phyloP scores from a whole-genome alignment of 2,329 filamentous ascomycete genomes.

The Scleromitrula shiraiana region DNA sequence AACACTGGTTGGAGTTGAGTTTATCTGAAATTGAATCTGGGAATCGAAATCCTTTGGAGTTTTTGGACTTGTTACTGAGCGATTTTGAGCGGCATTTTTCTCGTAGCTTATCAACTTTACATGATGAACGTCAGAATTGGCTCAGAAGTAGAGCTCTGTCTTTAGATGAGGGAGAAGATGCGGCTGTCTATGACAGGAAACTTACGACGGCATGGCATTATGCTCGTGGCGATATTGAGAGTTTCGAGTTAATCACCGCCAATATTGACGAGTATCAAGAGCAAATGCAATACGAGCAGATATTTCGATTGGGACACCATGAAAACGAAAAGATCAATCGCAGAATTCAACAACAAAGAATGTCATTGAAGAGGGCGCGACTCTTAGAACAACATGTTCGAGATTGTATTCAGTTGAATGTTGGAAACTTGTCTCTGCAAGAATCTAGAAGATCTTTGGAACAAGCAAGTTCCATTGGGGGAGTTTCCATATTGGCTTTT shows the following conservation, averaged over 20 bases:
- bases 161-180: too few species aligned
- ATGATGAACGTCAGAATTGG: background rate
- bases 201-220: background rate
- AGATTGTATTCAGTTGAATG: background rate
- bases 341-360: background rate
- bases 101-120: background rate
- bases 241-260: background rate
- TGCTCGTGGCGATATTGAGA: background rate
- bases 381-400: background rate
- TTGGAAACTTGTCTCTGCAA: background rate
- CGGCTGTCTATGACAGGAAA: too few species aligned
- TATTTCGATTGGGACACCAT: background rate
- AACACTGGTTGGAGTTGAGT: too few species aligned
- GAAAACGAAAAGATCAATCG: background rate
- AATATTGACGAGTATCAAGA: slow-evolving; percentile 13
- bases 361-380: too few species aligned
- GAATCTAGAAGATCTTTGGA: background rate
- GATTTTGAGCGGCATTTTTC: background rate
- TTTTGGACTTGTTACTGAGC: background rate
- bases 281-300: slow-evolving; percentile 13
- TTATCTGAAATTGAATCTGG: background rate
- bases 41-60: background rate
- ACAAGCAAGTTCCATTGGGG: background rate
- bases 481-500: background rate
- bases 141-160: background rate